These are phyloP conservation scores for Metschnikowia borealis DNA, from an alignment of 805 yeast species.

Conservation along the genomic window DNA sequence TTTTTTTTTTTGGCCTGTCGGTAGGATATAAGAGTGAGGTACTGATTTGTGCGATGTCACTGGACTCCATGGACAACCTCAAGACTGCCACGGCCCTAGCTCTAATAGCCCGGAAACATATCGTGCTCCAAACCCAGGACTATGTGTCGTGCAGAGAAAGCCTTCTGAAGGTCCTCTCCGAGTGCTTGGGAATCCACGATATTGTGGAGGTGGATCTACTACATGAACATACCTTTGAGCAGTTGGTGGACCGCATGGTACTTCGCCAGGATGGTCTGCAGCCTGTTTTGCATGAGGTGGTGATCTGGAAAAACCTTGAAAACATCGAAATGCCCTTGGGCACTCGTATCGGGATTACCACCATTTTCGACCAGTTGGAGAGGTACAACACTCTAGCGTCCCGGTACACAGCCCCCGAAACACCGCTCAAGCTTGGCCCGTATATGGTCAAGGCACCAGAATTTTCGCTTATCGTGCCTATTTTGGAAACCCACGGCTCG, in stretches of 20 bases:
- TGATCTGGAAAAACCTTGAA: constrained; percentile 17
- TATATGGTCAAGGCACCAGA: constrained; percentile 9
- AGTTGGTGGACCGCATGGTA: constrained; percentile 11
- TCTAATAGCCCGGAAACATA: constrained; percentile 10
- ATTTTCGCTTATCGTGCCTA: constrained; percentile 10
- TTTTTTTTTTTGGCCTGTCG: too few species aligned
- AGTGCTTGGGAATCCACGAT: constrained; percentile 4
- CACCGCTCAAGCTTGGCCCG: constrained; percentile 12
- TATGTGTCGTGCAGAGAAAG: constrained; percentile 6
- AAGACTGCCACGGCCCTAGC: constrained; percentile 14
- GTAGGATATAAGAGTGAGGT: too few species aligned
- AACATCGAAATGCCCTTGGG: constrained; percentile 2
- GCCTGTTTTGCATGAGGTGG: constrained; percentile 11
- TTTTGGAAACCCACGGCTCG: constrained; percentile 6
- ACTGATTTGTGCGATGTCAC: neutral
- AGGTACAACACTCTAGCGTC: constrained; percentile 11
- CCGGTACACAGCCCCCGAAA: constrained; percentile 2
- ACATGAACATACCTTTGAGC: constrained; percentile 6
- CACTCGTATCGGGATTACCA: constrained; percentile 6
- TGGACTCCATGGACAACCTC: constrained; percentile 14
- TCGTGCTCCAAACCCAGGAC: constrained; percentile 10
- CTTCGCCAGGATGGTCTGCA: constrained; percentile 2
- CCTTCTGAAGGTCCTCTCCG: neutral
- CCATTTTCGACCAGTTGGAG: constrained; percentile 13
- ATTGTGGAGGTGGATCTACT: constrained; percentile 16